Evolutionary conservation across 2,329 filamentous ascomycete genomes (phyloP).

Genomic region (Aspergillus clavatus): DNA sequence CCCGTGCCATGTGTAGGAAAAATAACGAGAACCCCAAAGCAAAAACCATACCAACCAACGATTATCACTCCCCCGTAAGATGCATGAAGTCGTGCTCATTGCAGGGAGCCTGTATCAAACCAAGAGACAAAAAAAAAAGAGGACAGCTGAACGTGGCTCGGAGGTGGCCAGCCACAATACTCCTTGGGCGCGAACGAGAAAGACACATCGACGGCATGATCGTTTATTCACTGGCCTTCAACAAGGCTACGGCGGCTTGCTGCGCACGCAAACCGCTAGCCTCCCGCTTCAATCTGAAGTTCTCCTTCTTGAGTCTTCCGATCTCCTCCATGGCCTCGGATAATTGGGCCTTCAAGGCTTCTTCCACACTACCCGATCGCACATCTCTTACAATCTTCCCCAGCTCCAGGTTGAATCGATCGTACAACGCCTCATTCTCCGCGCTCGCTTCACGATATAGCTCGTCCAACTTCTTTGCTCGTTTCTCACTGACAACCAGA

Average conservation of each 20-base stretch:
- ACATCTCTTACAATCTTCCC: slow-evolving; percentile 75
- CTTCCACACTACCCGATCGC: slow-evolving; percentile 70
- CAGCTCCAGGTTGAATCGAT: slow-evolving; percentile 86
- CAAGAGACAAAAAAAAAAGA: not conserved
- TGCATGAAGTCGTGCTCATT: slow-evolving; percentile 16
- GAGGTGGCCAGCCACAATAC: slow-evolving; percentile 9
- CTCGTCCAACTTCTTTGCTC: slow-evolving; percentile 78
- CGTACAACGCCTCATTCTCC: slow-evolving; percentile 89
- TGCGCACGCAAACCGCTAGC: slow-evolving; percentile 63
- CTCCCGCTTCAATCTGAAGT: slow-evolving; percentile 75
- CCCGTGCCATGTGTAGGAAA: slow-evolving; percentile 11
- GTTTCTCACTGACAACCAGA: slow-evolving; percentile 68
- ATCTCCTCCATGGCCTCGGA: slow-evolving; percentile 73
- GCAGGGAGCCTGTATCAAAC: not conserved
- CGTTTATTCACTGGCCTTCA: slow-evolving; percentile 28
- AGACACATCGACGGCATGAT: slow-evolving; percentile 1
- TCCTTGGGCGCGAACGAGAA: slow-evolving; percentile 5
- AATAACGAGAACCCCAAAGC: slow-evolving; percentile 3
- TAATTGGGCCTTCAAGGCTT: slow-evolving; percentile 67
- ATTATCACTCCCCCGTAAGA: slow-evolving; percentile 12
- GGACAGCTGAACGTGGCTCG: not conserved
- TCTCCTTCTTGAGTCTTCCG: slow-evolving; percentile 75
- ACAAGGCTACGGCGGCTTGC: slow-evolving; percentile 31
- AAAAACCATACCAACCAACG: slow-evolving; percentile 8
- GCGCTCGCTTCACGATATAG: slow-evolving; percentile 81